Evolutionary conservation across 805 yeast species (phyloP), one percentile per base, ranked within the genome.

Genomic region (Kodamaea kaohsiungensis): DNA sequence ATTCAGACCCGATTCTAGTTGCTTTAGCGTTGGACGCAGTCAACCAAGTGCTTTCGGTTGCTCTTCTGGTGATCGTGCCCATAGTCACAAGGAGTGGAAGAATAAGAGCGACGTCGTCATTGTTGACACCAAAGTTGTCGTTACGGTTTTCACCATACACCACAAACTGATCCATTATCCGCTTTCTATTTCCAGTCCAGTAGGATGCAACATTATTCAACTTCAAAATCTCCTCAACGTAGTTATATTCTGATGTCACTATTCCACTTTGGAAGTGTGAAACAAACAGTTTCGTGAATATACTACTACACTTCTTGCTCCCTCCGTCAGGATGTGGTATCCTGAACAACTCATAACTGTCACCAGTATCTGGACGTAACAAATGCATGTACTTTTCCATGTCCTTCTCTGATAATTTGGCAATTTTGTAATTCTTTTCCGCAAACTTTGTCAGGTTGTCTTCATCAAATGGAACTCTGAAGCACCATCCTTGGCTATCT

Each of bases 51-150:
- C 90, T 91, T 66, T 95, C 99, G 1, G 95, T 97, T 2, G 98
- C 97, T 59, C 99, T 78, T 61, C 99, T 78, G 0, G 99, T 95
- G 7, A 95, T 86, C 0, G 99, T 96, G 1, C 99, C 99, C 97
- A 95, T 95, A 2, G 97, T 82, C 7, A 90, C 79, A 43, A 93
- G 78, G 49, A 84, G 83, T 0, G 99, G 99, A 13, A 95, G 64
- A 30, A 96, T 95, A 49, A 92, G 65, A 65, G 40, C 43, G 13
- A 49, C 35, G 9, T 42, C 47, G 13, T 49, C 33, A 7, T n/a
- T n/a, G 9, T 38, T 16, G 10, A 35, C 19, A 9, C 25, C 42
- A 22, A 18, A 18, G 16, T 16, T 5, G n/a, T 39, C 39, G 27
- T 49, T 42, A 12, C 16, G 52, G 2, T 42, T 47, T 1, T 69